Conservation (phyloP, 2,329 filamentous ascomycete genomes). For the Pyrenophora tritici-repentis region DNA sequence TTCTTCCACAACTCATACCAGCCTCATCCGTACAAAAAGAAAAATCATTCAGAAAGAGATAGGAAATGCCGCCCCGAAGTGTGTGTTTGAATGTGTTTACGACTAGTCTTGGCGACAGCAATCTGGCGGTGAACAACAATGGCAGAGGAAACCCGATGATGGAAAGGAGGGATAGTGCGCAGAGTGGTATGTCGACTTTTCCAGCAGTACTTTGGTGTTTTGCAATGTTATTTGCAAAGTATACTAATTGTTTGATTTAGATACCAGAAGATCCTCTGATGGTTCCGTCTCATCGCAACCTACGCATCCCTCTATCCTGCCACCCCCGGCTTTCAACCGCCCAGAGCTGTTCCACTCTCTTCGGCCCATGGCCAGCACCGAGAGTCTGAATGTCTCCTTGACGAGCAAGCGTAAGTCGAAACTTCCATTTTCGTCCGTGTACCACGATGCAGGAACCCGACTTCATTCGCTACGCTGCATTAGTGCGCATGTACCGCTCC, state of each 20-base stretch:
- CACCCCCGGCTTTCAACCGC: slow-evolving; percentile 30
- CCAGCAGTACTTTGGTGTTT: not conserved
- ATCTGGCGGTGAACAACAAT: slow-evolving; percentile 34
- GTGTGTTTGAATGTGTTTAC: slow-evolving; percentile 47
- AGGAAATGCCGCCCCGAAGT: slow-evolving; percentile 44
- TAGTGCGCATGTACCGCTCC: slow-evolving; percentile 19
- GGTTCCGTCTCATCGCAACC: slow-evolving; percentile 26
- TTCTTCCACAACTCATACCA: slow-evolving; percentile 13
- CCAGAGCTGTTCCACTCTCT: slow-evolving; percentile 30
- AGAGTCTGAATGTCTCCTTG: slow-evolving; percentile 29
- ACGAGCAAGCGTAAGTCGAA: slow-evolving; percentile 32
- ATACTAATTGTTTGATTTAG: slow-evolving; percentile 20
- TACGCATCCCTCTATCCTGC: slow-evolving; percentile 19
- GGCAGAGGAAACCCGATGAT: slow-evolving; percentile 14
- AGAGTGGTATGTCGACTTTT: slow-evolving; percentile 27
- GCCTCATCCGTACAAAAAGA: slow-evolving; percentile 18
- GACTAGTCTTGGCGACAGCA: slow-evolving; percentile 36
- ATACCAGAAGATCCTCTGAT: slow-evolving; percentile 27
- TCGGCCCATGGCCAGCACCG: slow-evolving; percentile 31
- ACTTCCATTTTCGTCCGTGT: slow-evolving; percentile 17
- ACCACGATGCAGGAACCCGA: slow-evolving; percentile 35
- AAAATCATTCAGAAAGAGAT: slow-evolving; percentile 15
- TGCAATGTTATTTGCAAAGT: not conserved
- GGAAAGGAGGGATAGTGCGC: slow-evolving; percentile 38
- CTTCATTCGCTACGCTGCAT: slow-evolving; percentile 20